Conservation (phyloP, 2,329 filamentous ascomycete genomes). For the Magnaporthiopsis rhizophila region DNA sequence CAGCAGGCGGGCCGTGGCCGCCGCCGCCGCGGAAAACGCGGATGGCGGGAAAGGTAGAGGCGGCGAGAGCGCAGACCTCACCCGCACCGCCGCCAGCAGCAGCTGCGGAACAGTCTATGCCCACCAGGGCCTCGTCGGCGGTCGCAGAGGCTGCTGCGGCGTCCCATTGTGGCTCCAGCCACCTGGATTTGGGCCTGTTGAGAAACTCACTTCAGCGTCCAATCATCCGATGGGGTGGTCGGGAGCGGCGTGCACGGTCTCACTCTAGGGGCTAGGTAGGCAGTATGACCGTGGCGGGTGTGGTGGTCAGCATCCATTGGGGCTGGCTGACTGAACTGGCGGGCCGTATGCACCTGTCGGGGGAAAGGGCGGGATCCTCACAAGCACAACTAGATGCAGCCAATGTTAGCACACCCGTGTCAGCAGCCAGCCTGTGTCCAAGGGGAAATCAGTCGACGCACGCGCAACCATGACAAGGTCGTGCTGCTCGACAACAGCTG, state of each 20-base stretch:
- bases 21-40: conserved; percentile 13
- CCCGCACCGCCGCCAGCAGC: neutral
- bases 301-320: neutral
- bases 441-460: neutral
- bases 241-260: neutral
- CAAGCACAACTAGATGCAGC: conserved; percentile 1
- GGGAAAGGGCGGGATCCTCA: neutral
- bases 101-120: conserved; percentile 16
- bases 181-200: neutral
- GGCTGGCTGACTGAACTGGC: no score
- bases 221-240: neutral
- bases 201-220: neutral
- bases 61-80: conserved; percentile 12
- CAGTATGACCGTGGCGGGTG: neutral
- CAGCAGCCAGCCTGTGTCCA: neutral
- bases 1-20: conserved; percentile 7
- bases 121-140: conserved; percentile 12
- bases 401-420: neutral
- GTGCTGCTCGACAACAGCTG: neutral
- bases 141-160: conserved; percentile 3
- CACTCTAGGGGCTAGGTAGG: conserved; percentile 4
- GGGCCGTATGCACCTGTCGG: neutral
- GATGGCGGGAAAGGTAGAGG: conserved; percentile 14
- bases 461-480: neutral
- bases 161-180: conserved; percentile 6